Conservation (phyloP, 208 protist species). For the Acanthamoeba culbertsoni region DNA sequence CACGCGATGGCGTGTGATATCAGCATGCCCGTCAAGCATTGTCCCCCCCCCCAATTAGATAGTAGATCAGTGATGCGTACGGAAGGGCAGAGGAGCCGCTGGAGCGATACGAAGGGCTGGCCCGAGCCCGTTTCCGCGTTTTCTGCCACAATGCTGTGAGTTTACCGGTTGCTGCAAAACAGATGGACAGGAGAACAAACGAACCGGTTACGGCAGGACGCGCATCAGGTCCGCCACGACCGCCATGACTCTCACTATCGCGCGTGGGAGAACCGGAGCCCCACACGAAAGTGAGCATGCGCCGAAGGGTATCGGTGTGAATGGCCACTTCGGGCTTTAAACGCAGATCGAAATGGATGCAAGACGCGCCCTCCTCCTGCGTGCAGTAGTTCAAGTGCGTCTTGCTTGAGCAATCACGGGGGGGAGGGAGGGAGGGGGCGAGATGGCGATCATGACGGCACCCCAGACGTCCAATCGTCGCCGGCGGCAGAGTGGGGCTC, state of each 20-base stretch:
- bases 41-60: not conserved
- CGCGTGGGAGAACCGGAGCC: not conserved
- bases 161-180: no score
- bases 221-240: no score
- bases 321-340: not conserved
- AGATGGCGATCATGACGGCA: no score
- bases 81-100: not conserved
- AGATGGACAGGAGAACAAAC: no score
- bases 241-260: no score
- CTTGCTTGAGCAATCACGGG: not conserved
- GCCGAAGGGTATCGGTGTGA: not conserved
- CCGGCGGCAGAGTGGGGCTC: no score
- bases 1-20: no score
- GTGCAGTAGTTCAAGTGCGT: not conserved
- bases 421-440: no score
- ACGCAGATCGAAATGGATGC: not conserved
- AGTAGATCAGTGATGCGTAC: not conserved
- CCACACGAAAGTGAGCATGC: not conserved
- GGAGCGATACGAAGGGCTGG: not conserved
- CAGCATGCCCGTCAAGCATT: not conserved
- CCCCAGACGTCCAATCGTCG: no score
- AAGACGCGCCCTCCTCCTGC: not conserved
- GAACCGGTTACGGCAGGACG: no score
- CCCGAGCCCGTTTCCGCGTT: no score
- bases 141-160: no score